phyloP scores from a whole-genome alignment of 2,329 filamentous ascomycete species.

The Aspergillus phoenicis region DNA sequence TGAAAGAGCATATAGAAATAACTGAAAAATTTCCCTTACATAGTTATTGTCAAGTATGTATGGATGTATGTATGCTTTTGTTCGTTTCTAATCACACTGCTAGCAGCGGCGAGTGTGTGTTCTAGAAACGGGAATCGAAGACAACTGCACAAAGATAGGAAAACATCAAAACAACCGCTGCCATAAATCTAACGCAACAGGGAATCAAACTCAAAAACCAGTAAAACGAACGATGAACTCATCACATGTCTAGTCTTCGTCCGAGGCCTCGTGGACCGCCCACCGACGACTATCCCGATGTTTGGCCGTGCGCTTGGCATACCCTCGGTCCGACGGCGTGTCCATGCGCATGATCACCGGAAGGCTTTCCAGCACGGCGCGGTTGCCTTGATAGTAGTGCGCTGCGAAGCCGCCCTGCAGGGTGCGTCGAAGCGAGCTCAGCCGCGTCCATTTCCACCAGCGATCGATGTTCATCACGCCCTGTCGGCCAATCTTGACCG shows the following conservation, averaged over 20 bases:
- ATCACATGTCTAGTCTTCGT: slow-evolving; percentile 27
- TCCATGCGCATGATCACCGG: slow-evolving; percentile 48
- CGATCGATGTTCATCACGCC: slow-evolving; percentile 67
- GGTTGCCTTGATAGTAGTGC: slow-evolving; percentile 64
- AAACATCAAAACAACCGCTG: too few relatives aligned
- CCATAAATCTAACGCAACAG: background rate
- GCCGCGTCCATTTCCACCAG: slow-evolving; percentile 72
- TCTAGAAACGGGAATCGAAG: too few relatives aligned
- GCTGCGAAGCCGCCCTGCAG: slow-evolving; percentile 64
- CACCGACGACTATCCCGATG: slow-evolving; percentile 33
- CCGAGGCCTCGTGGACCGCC: slow-evolving; percentile 31
- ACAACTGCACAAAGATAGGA: too few relatives aligned
- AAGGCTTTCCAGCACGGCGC: slow-evolving; percentile 61
- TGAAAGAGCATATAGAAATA: too few relatives aligned
- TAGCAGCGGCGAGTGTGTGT: too few relatives aligned
- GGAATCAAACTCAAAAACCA: background rate
- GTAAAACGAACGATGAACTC: background rate
- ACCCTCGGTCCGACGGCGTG: slow-evolving; percentile 27
- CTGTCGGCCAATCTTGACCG: slow-evolving; percentile 59
- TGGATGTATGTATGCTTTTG: too few relatives aligned
- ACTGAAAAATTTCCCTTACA: too few relatives aligned
- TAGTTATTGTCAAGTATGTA: too few relatives aligned
- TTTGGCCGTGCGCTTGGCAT: slow-evolving; percentile 32
- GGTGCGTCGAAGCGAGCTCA: slow-evolving; percentile 63
- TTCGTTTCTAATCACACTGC: too few relatives aligned